Conservation (phyloP, 176 grass and related monocot species). For the Phyllostachys edulis region DNA sequence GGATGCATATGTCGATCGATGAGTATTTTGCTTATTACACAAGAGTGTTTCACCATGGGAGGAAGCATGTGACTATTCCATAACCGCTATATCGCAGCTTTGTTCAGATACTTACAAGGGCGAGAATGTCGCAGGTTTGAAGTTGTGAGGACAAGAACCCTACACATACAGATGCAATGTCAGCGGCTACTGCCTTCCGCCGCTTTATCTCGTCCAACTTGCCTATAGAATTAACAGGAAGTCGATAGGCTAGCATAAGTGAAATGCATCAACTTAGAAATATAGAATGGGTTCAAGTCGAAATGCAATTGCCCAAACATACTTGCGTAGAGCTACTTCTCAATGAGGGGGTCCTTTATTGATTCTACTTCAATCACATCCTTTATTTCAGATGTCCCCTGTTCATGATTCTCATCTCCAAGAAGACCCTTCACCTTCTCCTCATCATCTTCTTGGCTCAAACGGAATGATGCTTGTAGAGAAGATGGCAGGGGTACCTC, state of each 20-base stretch:
- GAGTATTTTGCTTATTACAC: background rate
- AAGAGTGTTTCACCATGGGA: conserved; percentile 5
- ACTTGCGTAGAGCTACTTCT: too few relatives aligned
- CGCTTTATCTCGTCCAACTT: conserved; percentile 60
- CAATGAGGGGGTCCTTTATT: too few relatives aligned
- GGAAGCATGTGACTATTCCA: background rate
- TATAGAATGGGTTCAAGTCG: background rate
- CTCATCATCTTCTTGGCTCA: too few relatives aligned
- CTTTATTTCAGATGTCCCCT: too few relatives aligned
- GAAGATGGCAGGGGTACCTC: too few relatives aligned
- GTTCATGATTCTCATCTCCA: too few relatives aligned
- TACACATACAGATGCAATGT: conserved; percentile 67
- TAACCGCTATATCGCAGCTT: background rate
- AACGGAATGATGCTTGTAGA: too few relatives aligned
- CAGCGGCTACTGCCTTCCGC: conserved; percentile 61
- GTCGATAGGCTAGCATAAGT: background rate
- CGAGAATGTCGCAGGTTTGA: conserved; percentile 63
- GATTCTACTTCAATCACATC: too few relatives aligned
- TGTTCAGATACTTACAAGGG: conserved; percentile 56
- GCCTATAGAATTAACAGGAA: conserved; percentile 32
- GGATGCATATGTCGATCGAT: background rate
- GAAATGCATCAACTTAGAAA: conserved; percentile 11
- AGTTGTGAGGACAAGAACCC: conserved; percentile 68
- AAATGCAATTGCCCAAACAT: too few relatives aligned
- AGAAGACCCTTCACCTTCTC: too few relatives aligned